These are phyloP conservation scores for Suillus luteus DNA, from an alignment of 768 basidiomycete species.

Conservation along the genomic window DNA sequence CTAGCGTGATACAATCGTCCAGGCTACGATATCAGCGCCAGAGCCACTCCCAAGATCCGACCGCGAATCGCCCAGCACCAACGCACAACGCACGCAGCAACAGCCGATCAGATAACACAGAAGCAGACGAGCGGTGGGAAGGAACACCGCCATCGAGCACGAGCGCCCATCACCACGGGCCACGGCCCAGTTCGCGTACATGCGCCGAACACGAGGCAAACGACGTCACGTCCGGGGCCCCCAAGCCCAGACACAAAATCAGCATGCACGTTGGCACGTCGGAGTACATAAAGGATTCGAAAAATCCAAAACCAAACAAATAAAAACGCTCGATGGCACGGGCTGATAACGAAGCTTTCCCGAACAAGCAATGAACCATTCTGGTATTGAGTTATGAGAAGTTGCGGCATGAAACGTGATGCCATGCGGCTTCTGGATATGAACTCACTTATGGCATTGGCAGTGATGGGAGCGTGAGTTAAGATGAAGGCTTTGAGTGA, in stretches of 20 bases:
- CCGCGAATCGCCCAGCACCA: slow-evolving; percentile 1
- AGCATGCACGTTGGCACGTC: neutral
- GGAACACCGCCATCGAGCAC: neutral
- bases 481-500: slow-evolving; percentile 1
- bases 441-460: slow-evolving; percentile 4
- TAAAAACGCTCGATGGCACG: neutral
- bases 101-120: slow-evolving; percentile 7
- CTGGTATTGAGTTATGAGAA: neutral
- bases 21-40: neutral
- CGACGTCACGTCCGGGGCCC: neutral
- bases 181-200: slow-evolving; percentile 5
- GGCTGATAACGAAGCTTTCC: slow-evolving; percentile 8
- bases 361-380: neutral
- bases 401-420: slow-evolving; percentile 5
- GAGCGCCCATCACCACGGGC: slow-evolving; percentile 5
- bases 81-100: no score
- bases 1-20: neutral
- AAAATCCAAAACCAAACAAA: neutral
- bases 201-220: slow-evolving; percentile 11
- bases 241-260: neutral
- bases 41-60: neutral
- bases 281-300: neutral
- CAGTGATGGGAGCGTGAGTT: slow-evolving; percentile 8
- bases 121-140: slow-evolving; percentile 5
- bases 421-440: neutral